These are phyloP conservation scores for Colletotrichum navitas DNA, from an alignment of 2,329 filamentous ascomycete species.

Conservation along the genomic window DNA sequence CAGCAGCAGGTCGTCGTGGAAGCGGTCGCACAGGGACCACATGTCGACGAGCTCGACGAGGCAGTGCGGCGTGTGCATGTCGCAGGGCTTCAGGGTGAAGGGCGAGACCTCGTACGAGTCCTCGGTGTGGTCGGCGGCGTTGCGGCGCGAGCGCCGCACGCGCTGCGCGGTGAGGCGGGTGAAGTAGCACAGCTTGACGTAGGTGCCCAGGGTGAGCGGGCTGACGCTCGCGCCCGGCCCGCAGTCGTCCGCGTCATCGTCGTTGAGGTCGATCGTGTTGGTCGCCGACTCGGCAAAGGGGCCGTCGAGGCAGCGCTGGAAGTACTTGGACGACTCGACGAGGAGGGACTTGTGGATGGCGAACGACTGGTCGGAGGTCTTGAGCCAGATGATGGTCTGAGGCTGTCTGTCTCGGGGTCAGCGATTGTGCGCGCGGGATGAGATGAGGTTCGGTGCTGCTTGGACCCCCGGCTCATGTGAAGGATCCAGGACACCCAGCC, in stretches of 20 bases:
- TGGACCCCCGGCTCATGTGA: neutral
- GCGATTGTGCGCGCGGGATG: neutral
- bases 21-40: slow-evolving; percentile 37
- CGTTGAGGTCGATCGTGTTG: slow-evolving; percentile 37
- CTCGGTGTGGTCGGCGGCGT: slow-evolving; percentile 26
- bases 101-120: slow-evolving; percentile 36
- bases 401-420: slow-evolving; percentile 29
- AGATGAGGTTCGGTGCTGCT: neutral
- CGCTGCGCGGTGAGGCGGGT: slow-evolving; percentile 33
- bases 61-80: slow-evolving; percentile 36
- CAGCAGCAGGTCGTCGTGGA: slow-evolving; percentile 34
- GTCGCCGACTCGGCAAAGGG: slow-evolving; percentile 29
- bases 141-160: slow-evolving; percentile 30
- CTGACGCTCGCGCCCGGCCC: slow-evolving; percentile 7
- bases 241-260: slow-evolving; percentile 7
- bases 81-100: slow-evolving; percentile 37
- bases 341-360: slow-evolving; percentile 37
- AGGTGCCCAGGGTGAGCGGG: slow-evolving; percentile 31
- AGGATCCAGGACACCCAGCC: no score
- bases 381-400: slow-evolving; percentile 39
- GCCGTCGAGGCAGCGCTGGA: slow-evolving; percentile 37
- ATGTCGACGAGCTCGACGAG: slow-evolving; percentile 33
- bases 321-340: slow-evolving; percentile 38
- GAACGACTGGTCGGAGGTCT: slow-evolving; percentile 26
- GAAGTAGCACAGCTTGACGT: slow-evolving; percentile 40